phyloP scores from a whole-genome alignment of 2,329 filamentous ascomycete genomes.

The Xylaria sp. region DNA sequence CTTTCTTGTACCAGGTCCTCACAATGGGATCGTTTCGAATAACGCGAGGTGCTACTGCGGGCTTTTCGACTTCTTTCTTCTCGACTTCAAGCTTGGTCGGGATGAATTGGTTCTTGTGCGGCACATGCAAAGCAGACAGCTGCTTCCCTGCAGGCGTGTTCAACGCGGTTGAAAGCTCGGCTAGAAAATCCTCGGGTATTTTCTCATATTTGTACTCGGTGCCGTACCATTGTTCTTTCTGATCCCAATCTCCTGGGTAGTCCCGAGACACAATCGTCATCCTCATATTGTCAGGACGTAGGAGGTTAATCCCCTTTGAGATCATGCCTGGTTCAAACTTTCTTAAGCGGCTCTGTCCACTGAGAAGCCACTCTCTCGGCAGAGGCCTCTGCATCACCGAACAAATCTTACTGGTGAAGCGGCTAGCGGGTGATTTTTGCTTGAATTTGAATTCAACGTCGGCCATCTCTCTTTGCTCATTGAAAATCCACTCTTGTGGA shows the following conservation, averaged over 20 bases:
- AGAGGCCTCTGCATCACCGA: slow-evolving; percentile 92
- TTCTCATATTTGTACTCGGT: slow-evolving; percentile 90
- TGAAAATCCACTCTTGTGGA: slow-evolving; percentile 92
- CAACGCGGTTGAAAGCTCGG: slow-evolving; percentile 74
- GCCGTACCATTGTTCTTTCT: slow-evolving; percentile 97
- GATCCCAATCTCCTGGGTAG: slow-evolving; percentile 84
- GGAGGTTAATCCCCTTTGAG: slow-evolving; percentile 74
- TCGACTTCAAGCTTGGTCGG: slow-evolving; percentile 93
- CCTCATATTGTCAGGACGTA: slow-evolving; percentile 90
- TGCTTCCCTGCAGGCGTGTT: slow-evolving; percentile 67
- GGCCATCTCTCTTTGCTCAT: slow-evolving; percentile 89
- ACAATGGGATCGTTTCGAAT: slow-evolving; percentile 85
- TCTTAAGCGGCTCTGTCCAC: slow-evolving; percentile 78
- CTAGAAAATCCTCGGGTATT: slow-evolving; percentile 80
- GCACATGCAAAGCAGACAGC: slow-evolving; percentile 80
- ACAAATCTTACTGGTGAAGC: slow-evolving; percentile 87
- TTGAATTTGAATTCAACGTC: slow-evolving; percentile 96
- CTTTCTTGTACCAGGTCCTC: slow-evolving; percentile 97
- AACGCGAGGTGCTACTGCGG: slow-evolving; percentile 78
- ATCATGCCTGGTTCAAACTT: slow-evolving; percentile 86
- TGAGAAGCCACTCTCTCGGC: slow-evolving; percentile 88
- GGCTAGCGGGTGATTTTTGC: slow-evolving; percentile 89
- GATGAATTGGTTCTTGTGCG: slow-evolving; percentile 95
- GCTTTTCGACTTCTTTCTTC: slow-evolving; percentile 86
- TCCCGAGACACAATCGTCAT: slow-evolving; percentile 85